Conservation (phyloP, 768 basidiomycete species). For the Mycena albidolilacea region DNA sequence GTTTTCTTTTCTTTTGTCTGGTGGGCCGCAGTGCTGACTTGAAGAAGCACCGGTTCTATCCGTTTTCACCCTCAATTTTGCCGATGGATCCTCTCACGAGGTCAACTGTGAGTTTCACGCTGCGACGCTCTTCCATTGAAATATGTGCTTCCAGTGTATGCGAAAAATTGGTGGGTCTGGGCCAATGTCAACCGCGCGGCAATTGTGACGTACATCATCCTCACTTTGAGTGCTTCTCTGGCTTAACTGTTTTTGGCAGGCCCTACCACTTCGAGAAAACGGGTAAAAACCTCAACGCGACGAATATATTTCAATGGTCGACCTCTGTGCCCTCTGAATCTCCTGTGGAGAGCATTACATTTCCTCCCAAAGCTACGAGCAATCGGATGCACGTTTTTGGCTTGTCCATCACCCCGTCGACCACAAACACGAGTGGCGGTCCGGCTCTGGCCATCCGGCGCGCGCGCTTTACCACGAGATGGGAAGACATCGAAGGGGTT, state of each 20-base stretch:
- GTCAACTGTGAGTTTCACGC: constrained; percentile 50
- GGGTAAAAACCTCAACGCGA: constrained; percentile 57
- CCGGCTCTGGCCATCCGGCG: constrained; percentile 57
- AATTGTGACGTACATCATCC: constrained; percentile 57
- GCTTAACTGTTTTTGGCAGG: constrained; percentile 42
- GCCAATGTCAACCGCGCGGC: constrained; percentile 57
- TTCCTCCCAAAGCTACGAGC: constrained; percentile 51
- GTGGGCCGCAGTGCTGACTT: no score
- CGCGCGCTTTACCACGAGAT: constrained; percentile 62
- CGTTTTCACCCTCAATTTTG: constrained; percentile 55
- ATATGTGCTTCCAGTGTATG: constrained; percentile 53
- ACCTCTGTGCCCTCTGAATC: constrained; percentile 58
- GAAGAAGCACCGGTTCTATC: constrained; percentile 48
- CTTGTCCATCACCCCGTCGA: constrained; percentile 57
- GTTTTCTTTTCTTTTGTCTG: not conserved
- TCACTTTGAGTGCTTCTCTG: constrained; percentile 7
- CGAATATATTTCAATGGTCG: constrained; percentile 62
- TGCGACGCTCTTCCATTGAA: not conserved
- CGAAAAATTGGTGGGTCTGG: constrained; percentile 62
- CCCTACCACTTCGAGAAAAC: constrained; percentile 61
- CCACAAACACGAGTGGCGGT: constrained; percentile 28
- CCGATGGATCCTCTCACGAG: constrained; percentile 51
- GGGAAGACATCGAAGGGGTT: constrained; percentile 55
- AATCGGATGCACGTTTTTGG: constrained; percentile 63
- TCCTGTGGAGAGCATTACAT: constrained; percentile 58